Percentiles rank a stretch among this genome's conserved stretches.
phyloP scores from a whole-genome alignment of 176 grass and related monocot genomes.

The Themeda triandra region DNA sequence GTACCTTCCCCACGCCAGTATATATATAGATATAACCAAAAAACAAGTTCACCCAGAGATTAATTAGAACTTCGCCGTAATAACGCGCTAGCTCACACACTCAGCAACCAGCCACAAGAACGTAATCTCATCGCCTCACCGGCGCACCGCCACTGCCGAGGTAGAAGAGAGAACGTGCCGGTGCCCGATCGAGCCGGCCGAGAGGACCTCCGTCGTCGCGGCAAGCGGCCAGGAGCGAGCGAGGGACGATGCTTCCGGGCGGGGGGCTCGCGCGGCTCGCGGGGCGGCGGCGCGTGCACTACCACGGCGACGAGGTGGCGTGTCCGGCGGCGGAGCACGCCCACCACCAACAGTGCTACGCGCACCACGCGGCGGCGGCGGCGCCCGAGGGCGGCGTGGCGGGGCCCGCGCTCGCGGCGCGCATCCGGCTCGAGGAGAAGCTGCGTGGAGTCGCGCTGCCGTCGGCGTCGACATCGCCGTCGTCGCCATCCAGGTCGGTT shows the following conservation, averaged over 20 bases:
- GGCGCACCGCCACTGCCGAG: no score
- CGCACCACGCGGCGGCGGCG: background rate
- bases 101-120: no score
- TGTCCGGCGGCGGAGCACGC: background rate
- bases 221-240: background rate
- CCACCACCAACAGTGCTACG: background rate
- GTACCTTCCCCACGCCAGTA: no score
- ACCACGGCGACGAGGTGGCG: constrained; percentile 35
- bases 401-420: constrained; percentile 58
- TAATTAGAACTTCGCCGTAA: no score
- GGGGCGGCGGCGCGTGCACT: constrained; percentile 68
- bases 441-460: constrained; percentile 38
- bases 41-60: no score
- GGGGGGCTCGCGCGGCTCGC: constrained; percentile 48
- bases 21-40: no score
- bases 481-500: constrained; percentile 9
- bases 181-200: no score
- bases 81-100: no score
- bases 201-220: no score
- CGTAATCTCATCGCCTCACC: no score
- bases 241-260: constrained; percentile 53
- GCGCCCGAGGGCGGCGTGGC: constrained; percentile 6
- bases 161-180: no score
- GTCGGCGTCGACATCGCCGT: background rate
- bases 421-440: constrained; percentile 82